phyloP scores from a whole-genome alignment of 139 green algal genomes.

The Trebouxia sp. region DNA sequence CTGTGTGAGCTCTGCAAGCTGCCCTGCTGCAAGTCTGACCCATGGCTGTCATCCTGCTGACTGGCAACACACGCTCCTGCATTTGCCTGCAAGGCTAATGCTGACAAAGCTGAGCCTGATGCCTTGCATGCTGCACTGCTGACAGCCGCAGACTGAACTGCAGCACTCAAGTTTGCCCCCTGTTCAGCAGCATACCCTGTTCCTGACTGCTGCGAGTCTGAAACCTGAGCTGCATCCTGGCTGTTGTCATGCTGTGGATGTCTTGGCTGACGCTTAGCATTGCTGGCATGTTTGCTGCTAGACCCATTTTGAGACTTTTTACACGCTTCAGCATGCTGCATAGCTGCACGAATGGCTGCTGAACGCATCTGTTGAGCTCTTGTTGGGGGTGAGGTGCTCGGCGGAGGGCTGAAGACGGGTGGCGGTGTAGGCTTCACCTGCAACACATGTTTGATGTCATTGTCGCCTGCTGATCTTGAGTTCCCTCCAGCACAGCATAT shows the following conservation, averaged over 20 bases:
- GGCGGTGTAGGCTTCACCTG: constrained; percentile 10
- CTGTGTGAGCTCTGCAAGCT: neutral
- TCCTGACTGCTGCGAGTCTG: too few species aligned
- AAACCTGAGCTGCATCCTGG: too few species aligned
- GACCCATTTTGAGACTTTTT: neutral
- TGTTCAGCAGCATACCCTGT: too few species aligned
- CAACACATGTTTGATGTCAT: neutral
- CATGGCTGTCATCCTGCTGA: too few species aligned
- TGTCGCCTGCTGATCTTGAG: too few species aligned
- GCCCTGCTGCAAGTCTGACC: too few species aligned
- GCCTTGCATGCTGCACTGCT: neutral
- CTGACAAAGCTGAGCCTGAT: too few species aligned
- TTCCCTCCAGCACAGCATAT: too few species aligned
- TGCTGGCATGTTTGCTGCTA: neutral
- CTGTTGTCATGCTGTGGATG: neutral
- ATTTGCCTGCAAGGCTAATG: too few species aligned
- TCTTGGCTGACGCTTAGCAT: neutral
- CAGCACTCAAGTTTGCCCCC: too few species aligned
- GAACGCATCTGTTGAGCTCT: neutral
- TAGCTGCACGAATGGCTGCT: constrained; percentile 15
- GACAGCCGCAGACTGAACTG: neutral
- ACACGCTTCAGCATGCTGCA: neutral
- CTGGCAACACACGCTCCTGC: too few species aligned
- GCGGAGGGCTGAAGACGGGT: neutral
- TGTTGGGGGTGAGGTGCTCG: neutral